Percentiles rank a stretch among this genome's conserved stretches.
Evolutionary conservation across 306 rosid genomes (phyloP).

Genomic region (Sophora flavescens): DNA sequence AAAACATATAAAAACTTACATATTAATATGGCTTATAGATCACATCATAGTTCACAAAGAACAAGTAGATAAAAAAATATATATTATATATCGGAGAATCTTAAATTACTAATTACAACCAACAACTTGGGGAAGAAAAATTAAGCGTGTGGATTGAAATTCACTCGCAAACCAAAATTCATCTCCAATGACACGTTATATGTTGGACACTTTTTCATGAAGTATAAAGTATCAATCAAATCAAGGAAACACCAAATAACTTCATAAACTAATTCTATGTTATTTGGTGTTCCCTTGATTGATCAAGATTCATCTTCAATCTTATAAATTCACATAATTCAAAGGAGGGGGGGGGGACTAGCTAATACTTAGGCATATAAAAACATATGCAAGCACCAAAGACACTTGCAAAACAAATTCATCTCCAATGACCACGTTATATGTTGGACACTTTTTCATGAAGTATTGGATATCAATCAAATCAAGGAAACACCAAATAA

Average conservation of each 20-base stretch:
- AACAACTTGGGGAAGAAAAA: neutral
- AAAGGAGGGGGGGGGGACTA: too few species aligned
- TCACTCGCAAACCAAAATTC: neutral
- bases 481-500: constrained; percentile 4
- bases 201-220: too few species aligned
- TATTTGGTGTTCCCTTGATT: neutral
- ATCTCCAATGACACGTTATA: too few species aligned
- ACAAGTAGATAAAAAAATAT: neutral
- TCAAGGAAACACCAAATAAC: constrained; percentile 3
- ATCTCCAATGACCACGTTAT: too few species aligned
- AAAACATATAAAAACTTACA: neutral
- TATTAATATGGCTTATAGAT: neutral
- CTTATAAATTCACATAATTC: neutral
- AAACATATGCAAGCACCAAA: too few species aligned
- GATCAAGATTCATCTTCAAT: neutral
- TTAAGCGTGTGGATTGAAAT: neutral
- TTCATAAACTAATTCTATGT: neutral
- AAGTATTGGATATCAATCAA: constrained; percentile 8
- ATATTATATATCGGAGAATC: neutral
- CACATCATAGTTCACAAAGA: too few species aligned
- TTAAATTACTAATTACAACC: neutral
- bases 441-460: too few species aligned
- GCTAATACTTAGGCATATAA: too few species aligned
- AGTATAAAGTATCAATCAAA: neutral
- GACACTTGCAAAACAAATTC: too few species aligned